These are phyloP conservation scores for Poa annua DNA, from an alignment of 176 grass and related monocot species.

Conservation along the genomic window DNA sequence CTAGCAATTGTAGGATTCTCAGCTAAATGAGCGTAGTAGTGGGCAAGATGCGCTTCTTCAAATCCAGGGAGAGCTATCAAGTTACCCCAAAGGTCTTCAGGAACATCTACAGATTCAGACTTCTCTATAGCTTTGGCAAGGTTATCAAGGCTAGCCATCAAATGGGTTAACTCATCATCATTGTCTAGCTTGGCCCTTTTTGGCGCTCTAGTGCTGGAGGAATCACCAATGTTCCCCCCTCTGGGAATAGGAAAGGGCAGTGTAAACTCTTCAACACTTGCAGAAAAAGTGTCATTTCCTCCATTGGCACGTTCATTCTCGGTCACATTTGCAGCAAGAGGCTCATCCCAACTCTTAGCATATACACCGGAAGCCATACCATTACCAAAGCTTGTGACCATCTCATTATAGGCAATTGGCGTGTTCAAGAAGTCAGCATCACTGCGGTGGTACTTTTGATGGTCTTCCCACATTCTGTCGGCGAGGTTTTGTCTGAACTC, in stretches of 20 bases:
- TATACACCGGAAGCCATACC: not conserved
- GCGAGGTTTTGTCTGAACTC: not conserved
- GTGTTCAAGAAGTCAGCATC: not conserved
- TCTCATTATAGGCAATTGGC: not conserved
- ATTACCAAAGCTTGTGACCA: not conserved
- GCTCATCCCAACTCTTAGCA: not conserved
- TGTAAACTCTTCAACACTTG: constrained; percentile 7
- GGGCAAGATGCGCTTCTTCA: constrained; percentile 6
- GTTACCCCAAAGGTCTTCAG: constrained; percentile 20
- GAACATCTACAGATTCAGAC: not conserved
- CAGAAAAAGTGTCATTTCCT: not conserved
- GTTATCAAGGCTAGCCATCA: constrained; percentile 27
- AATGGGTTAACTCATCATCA: not conserved
- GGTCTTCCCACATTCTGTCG: not conserved
- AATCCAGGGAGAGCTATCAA: constrained; percentile 5
- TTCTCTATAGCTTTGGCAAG: constrained; percentile 14
- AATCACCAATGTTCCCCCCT: constrained; percentile 8
- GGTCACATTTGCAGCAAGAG: constrained; percentile 6
- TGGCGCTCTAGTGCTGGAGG: constrained; percentile 22
- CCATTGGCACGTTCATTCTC: not conserved
- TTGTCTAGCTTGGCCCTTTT: constrained; percentile 26
- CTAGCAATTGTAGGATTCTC: constrained; percentile 15
- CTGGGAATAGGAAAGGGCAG: constrained; percentile 19
- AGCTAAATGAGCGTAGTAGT: constrained; percentile 16
- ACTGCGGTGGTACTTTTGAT: not conserved